Conservation (phyloP, 352 stramenopile species). For the Phytophthora sojae region DNA sequence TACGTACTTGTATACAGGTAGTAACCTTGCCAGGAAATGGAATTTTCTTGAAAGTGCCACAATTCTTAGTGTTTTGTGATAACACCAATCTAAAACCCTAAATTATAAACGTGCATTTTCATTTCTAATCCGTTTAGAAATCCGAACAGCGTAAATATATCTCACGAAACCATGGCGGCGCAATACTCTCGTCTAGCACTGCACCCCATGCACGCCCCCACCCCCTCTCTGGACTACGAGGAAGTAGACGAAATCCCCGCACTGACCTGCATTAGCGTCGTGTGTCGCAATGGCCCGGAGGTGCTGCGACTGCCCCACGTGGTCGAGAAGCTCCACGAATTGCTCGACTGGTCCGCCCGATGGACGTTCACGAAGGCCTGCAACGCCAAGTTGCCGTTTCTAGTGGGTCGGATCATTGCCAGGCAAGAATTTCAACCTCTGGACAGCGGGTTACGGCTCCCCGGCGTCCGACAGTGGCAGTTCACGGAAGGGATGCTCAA, state of each 20-base stretch:
- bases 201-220: no score
- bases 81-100: no score
- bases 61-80: no score
- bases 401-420: constrained; percentile 6
- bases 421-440: constrained; percentile 2
- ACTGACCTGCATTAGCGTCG: constrained; percentile 1
- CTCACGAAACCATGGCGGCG: no score
- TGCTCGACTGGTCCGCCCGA: constrained; percentile 11
- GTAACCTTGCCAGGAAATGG: no score
- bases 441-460: constrained; percentile 5
- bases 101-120: no score
- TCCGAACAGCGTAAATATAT: no score
- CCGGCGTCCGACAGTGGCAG: constrained; percentile 18
- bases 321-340: constrained; percentile 15
- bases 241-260: background rate
- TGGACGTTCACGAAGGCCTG: constrained; percentile 17
- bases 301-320: constrained; percentile 21
- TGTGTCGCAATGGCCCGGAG: constrained; percentile 9
- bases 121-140: no score
- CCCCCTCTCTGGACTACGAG: no score
- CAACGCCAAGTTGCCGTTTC: constrained; percentile 11
- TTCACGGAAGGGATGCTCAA: constrained; percentile 13
- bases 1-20: no score
- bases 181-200: no score
- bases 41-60: no score